Evolutionary conservation across 192 early-diverging fungal species (phyloP), one percentile per base, ranked within the genome.

Genomic region (Mortierella alpina): DNA sequence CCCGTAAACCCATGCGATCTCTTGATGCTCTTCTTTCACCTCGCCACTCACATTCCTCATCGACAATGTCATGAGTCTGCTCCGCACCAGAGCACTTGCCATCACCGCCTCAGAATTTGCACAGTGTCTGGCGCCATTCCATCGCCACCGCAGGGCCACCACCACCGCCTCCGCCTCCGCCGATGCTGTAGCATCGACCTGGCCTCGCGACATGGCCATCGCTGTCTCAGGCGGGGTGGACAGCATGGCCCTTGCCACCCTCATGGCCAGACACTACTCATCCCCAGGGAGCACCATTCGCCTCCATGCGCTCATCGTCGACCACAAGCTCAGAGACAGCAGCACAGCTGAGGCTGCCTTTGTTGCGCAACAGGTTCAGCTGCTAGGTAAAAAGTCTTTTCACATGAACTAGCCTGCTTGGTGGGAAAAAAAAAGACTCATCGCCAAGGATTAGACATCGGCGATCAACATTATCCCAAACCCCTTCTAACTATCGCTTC

Each of bases 281-380:
- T 17, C 59, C 7, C 6, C 50, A 22, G 15, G 20, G 22, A 8
- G 20, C 18, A 14, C 6, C 40, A 20, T 44, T 1, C 20, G 17
- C 31, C 56, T 73, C 17, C 73, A 72, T 39, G 87, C 86, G 9
- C 73, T 88, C n/a, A 87, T 84, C 7, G 83, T 88, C 13, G 86
- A 88, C 56, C 86, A 88, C 56, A 70, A 72, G 46, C 60, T 87
- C n/a, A 51, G 85, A 44, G 49, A 68, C 23, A 63, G 75, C 41
- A 88, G 82, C 47, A 73, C 73, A 6, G 68, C 72, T 11, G 84
- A 88, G 47, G 82, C 86, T 45, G 17, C 15, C 17, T 62, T 63
- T 45, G 77, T 88, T 22, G 73, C 79, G 9, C 44, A 63, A 17
- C 57, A 66, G 31, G 68, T 85, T 22, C 49, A 52, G 14, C 72